Evolutionary conservation across 352 stramenopile species (phyloP).

Genomic region (Sclerospora graminicola): DNA sequence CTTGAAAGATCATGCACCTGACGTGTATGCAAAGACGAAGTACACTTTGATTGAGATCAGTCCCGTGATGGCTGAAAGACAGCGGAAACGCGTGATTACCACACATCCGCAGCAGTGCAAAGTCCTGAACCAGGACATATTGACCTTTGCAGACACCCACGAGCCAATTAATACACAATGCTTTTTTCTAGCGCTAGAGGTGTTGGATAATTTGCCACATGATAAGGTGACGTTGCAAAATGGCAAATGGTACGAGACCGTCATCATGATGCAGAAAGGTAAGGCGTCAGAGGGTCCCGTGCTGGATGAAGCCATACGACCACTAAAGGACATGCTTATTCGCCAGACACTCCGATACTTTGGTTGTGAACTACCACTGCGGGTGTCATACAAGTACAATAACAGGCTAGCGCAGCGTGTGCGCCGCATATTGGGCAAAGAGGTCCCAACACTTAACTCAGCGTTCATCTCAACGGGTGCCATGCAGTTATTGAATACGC

Average conservation of each 20-base stretch:
- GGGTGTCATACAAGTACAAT: slow-evolving; percentile 53
- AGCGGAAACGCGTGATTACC: slow-evolving; percentile 45
- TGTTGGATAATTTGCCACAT: slow-evolving; percentile 88
- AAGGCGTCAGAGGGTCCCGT: slow-evolving; percentile 3
- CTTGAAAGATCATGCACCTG: slow-evolving; percentile 53
- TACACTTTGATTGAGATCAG: slow-evolving; percentile 89
- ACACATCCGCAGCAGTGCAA: slow-evolving; percentile 54
- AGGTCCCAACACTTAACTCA: slow-evolving; percentile 38
- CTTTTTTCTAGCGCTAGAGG: slow-evolving; percentile 82
- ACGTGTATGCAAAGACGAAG: slow-evolving; percentile 69
- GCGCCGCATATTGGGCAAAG: slow-evolving; percentile 37
- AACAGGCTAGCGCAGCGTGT: slow-evolving; percentile 37
- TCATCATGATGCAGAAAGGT: slow-evolving; percentile 25
- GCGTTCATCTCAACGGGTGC: slow-evolving; percentile 84
- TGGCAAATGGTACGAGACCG: slow-evolving; percentile 70
- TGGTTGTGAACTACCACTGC: slow-evolving; percentile 59
- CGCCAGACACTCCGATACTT: slow-evolving; percentile 62
- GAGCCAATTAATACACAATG: slow-evolving; percentile 37
- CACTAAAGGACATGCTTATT: slow-evolving; percentile 61
- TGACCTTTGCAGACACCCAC: slow-evolving; percentile 62
- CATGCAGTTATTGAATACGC: slow-evolving; percentile 81
- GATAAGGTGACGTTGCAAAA: slow-evolving; percentile 80
- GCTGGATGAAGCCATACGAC: slow-evolving; percentile 39
- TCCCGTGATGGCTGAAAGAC: slow-evolving; percentile 71
- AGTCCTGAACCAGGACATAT: slow-evolving; percentile 74